These are phyloP conservation scores for Catharanthus roseus DNA, from an alignment of 257 asterid genomes.

Conservation along the genomic window DNA sequence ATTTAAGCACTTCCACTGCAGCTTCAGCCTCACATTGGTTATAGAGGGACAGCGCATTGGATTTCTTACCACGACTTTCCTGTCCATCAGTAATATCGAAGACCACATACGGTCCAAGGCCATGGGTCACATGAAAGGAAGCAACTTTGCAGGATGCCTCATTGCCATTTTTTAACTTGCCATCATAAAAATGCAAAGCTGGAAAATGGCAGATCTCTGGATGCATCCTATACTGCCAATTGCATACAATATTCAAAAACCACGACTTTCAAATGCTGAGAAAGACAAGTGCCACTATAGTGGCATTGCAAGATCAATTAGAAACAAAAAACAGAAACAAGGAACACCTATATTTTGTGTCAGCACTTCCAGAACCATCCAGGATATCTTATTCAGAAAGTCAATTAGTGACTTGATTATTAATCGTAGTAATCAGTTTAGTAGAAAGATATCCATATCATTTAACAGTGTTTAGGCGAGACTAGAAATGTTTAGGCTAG, in stretches of 20 bases:
- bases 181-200: conserved; percentile 84
- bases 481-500: not conserved
- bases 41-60: conserved; percentile 64
- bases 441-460: too few species aligned
- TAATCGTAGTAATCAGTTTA: not conserved
- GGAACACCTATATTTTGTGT: too few species aligned
- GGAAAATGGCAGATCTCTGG: conserved; percentile 94
- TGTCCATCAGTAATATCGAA: conserved; percentile 84
- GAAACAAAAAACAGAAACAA: not conserved
- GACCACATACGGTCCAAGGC: conserved; percentile 88
- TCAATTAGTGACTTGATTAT: not conserved
- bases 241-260: conserved; percentile 17
- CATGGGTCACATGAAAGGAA: conserved; percentile 65
- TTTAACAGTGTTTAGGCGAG: too few species aligned
- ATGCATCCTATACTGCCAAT: conserved; percentile 96
- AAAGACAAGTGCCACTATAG: too few species aligned
- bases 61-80: conserved; percentile 75
- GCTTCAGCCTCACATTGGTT: conserved; percentile 92
- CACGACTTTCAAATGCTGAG: conserved; percentile 15
- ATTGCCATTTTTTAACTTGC: conserved; percentile 83
- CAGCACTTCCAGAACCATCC: too few species aligned
- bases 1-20: conserved; percentile 72
- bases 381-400: not conserved
- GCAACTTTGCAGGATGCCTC: conserved; percentile 57
- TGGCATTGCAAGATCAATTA: conserved; percentile 5